A percentile compares a stretch with the other conserved stretches of the same genome.
These are phyloP conservation scores for Mortierella sp. DNA, from an alignment of 371 early-diverging fungal genomes.

Conservation along the genomic window DNA sequence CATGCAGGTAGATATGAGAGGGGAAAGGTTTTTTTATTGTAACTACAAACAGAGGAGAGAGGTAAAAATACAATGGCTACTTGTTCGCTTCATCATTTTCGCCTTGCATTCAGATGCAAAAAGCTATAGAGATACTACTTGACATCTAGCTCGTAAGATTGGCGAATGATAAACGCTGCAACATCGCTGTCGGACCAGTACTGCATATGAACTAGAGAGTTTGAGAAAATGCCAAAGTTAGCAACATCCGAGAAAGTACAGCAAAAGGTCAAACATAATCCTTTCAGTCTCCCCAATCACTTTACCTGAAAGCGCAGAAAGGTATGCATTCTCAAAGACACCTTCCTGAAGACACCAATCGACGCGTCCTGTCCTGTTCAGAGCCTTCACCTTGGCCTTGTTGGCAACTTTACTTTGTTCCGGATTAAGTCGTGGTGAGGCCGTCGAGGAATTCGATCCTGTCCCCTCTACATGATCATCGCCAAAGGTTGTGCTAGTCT, in stretches of 20 bases:
- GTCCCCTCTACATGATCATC: conserved; percentile 14
- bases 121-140: background rate
- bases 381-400: conserved; percentile 56
- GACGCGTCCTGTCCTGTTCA: conserved; percentile 78
- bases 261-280: background rate
- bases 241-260: background rate
- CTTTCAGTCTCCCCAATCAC: background rate
- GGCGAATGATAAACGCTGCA: conserved; percentile 64
- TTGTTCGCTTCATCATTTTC: too few species aligned
- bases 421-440: conserved; percentile 37
- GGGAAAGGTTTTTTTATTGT: too few species aligned
- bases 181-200: conserved; percentile 85
- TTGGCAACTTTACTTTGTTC: conserved; percentile 54
- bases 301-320: conserved; percentile 70
- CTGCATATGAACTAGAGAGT: conserved; percentile 69
- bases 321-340: conserved; percentile 80
- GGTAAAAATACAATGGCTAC: too few species aligned
- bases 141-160: conserved; percentile 55
- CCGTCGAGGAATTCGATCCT: conserved; percentile 13
- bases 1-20: too few species aligned
- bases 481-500: conserved; percentile 51
- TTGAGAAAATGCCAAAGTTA: background rate
- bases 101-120: too few species aligned
- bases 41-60: too few species aligned
- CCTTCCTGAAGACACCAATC: conserved; percentile 86